phyloP scores from a whole-genome alignment of 495 filamentous ascomycete species.

The Choiromyces venosus region DNA sequence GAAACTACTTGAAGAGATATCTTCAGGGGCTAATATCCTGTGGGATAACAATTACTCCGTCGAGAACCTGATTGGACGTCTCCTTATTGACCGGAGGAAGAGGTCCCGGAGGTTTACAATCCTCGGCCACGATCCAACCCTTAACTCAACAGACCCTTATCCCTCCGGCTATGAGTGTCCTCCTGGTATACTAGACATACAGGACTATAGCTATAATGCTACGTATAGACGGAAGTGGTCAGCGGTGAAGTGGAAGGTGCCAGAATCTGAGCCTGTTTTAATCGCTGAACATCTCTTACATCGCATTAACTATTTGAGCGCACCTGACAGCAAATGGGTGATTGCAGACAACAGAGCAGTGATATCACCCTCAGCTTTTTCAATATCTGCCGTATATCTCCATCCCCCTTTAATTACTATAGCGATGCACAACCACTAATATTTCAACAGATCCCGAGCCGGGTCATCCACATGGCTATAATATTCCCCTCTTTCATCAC shows the following conservation, averaged over 20 bases:
- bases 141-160: constrained; percentile 52
- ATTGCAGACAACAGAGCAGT: constrained; percentile 43
- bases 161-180: constrained; percentile 51
- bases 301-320: constrained; percentile 75
- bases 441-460: constrained; percentile 56
- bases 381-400: constrained; percentile 65
- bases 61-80: constrained; percentile 57
- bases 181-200: constrained; percentile 55
- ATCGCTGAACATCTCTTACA: constrained; percentile 65
- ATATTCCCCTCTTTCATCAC: constrained; percentile 78
- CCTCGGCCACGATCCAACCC: constrained; percentile 42
- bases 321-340: constrained; percentile 51
- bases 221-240: constrained; percentile 31
- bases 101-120: constrained; percentile 58
- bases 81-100: constrained; percentile 68
- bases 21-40: constrained; percentile 44
- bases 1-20: constrained; percentile 53
- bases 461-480: constrained; percentile 60
- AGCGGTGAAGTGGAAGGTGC: constrained; percentile 35
- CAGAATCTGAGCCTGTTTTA: constrained; percentile 63
- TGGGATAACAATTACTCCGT: constrained; percentile 55
- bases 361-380: constrained; percentile 60
- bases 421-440: constrained; percentile 31
- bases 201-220: constrained; percentile 54
- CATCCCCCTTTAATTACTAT: neutral